phyloP scores from a whole-genome alignment of 768 basidiomycete genomes.

The Scleroderma bovista region DNA sequence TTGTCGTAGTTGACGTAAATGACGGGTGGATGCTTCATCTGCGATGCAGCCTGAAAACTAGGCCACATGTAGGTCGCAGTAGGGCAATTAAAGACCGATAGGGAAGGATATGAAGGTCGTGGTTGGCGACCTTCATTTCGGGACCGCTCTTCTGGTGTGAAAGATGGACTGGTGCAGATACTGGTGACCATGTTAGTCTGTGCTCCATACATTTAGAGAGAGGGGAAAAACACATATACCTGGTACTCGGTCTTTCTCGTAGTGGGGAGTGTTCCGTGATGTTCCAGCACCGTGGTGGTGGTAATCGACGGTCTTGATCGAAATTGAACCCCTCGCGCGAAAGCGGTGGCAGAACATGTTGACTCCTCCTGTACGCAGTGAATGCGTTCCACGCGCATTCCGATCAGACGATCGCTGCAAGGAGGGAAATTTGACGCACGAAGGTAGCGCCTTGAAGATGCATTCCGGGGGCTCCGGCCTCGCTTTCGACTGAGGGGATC shows the following conservation, averaged over 20 bases:
- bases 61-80: slow-evolving; percentile 46
- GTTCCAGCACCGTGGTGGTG: slow-evolving; percentile 28
- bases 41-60: slow-evolving; percentile 38
- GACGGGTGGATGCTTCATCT: slow-evolving; percentile 36
- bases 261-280: slow-evolving; percentile 13
- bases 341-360: slow-evolving; percentile 30
- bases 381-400: slow-evolving; percentile 15
- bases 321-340: slow-evolving; percentile 27
- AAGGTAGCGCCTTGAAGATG: slow-evolving; percentile 17
- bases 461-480: slow-evolving; percentile 19
- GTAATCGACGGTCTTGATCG: slow-evolving; percentile 30
- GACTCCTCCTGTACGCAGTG: slow-evolving; percentile 26
- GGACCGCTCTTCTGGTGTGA: slow-evolving; percentile 14
- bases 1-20: slow-evolving; percentile 34
- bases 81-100: slow-evolving; percentile 39
- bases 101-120: slow-evolving; percentile 21
- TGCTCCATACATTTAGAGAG: slow-evolving; percentile 4
- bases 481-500: slow-evolving; percentile 15
- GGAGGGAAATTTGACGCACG: slow-evolving; percentile 16
- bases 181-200: slow-evolving; percentile 15
- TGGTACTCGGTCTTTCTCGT: slow-evolving; percentile 20
- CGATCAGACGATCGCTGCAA: slow-evolving; percentile 19
- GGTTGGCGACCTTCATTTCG: slow-evolving; percentile 24
- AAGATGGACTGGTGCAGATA: slow-evolving; percentile 19
- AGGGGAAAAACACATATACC: slow-evolving; percentile 14